Evolutionary conservation across 495 filamentous ascomycete genomes (phyloP).

Genomic region (Penicillium turbatum): DNA sequence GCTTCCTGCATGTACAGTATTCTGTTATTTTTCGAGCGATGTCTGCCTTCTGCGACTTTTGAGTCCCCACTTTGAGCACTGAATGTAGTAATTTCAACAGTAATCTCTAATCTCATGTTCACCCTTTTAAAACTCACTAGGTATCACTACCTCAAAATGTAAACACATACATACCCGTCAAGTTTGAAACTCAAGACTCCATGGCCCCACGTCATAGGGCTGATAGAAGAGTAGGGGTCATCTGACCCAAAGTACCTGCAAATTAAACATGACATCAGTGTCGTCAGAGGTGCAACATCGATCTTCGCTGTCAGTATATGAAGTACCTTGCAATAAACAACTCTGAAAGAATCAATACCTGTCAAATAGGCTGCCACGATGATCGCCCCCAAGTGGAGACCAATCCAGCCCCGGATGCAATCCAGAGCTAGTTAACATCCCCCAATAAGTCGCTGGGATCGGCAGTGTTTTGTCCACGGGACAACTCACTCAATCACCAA

Average conservation of each 20-base stretch:
- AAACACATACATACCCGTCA: no score
- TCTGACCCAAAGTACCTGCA: background rate
- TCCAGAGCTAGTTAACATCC: background rate
- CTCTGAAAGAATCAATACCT: background rate
- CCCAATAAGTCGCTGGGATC: constrained; percentile 1
- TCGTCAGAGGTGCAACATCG: background rate
- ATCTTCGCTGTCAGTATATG: background rate
- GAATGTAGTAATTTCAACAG: no score
- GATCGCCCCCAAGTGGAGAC: background rate
- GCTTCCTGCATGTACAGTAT: background rate
- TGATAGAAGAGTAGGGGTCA: constrained; percentile 8
- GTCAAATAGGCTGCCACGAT: constrained; percentile 2
- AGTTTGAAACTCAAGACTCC: background rate
- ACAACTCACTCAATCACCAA: background rate
- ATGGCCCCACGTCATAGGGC: constrained; percentile 27
- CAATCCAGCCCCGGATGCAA: background rate
- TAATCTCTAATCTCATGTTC: no score
- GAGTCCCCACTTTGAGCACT: no score
- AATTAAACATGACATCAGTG: constrained; percentile 2
- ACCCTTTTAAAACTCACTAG: no score
- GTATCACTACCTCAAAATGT: no score
- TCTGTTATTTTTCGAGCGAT: background rate
- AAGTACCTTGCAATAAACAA: background rate
- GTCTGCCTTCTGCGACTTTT: background rate
- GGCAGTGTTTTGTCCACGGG: background rate